Percentiles rank a stretch among this genome's conserved stretches.
Conservation (phyloP, 2,329 filamentous ascomycete species). For the Xylariaceae sp. region DNA sequence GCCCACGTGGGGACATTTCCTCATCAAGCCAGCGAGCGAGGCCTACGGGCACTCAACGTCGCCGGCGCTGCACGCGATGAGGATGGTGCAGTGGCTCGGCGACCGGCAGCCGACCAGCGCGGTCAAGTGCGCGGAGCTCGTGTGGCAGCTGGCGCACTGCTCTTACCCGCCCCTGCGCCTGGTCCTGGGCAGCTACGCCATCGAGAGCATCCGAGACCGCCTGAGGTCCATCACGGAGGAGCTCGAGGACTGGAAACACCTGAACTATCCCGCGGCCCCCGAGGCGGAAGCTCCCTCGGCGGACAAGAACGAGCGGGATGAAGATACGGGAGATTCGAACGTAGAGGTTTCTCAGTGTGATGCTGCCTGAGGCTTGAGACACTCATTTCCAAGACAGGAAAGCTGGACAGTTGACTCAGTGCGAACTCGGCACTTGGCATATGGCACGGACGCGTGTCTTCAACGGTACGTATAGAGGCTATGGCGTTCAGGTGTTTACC, state of each 20-base stretch:
- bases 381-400: neutral
- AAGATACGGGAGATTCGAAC: conserved; percentile 31
- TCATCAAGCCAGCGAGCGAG: conserved; percentile 82
- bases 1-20: conserved; percentile 88
- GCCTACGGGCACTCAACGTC: conserved; percentile 77
- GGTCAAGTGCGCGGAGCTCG: conserved; percentile 87
- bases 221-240: conserved; percentile 92
- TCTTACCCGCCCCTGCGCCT: conserved; percentile 87
- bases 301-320: conserved; percentile 38
- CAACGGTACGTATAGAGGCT: too few relatives aligned
- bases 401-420: neutral
- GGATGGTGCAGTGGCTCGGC: conserved; percentile 93
- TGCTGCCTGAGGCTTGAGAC: conserved; percentile 2
- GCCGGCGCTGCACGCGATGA: conserved; percentile 83
- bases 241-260: conserved; percentile 88
- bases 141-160: conserved; percentile 95
- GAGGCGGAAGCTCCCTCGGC: conserved; percentile 39
- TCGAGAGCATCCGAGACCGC: conserved; percentile 91
- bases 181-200: conserved; percentile 89
- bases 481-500: too few relatives aligned
- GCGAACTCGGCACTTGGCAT: too few relatives aligned
- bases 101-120: conserved; percentile 91
- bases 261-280: conserved; percentile 65
- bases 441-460: too few relatives aligned
- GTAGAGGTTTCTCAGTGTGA: conserved; percentile 13